Evolutionary conservation across 2,329 filamentous ascomycete genomes (phyloP).

Genomic region (Neocucurbitaria cava): DNA sequence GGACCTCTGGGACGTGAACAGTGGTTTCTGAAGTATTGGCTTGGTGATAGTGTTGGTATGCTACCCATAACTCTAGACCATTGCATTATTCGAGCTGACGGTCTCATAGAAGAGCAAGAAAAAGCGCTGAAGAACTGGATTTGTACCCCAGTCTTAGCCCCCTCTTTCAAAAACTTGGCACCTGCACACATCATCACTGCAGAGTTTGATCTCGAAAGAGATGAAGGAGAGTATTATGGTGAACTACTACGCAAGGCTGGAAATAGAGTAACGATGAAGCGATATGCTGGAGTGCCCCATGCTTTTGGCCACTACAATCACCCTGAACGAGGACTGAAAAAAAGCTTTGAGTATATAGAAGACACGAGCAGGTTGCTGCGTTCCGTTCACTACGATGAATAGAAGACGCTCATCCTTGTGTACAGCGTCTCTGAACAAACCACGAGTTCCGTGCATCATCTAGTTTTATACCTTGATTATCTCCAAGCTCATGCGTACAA

Average conservation of each 20-base stretch:
- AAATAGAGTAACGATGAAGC: conserved; percentile 15
- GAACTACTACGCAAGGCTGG: conserved; percentile 10
- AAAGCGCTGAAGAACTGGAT: conserved; percentile 18
- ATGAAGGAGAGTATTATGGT: conserved; percentile 20
- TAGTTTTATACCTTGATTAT: neutral
- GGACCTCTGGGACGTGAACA: conserved; percentile 17
- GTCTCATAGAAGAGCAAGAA: conserved; percentile 2
- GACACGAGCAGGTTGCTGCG: conserved; percentile 16
- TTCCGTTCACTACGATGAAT: neutral
- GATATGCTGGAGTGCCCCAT: conserved; percentile 17
- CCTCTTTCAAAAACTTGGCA: conserved; percentile 14
- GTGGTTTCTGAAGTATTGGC: conserved; percentile 21
- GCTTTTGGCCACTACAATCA: conserved; percentile 21
- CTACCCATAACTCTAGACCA: neutral
- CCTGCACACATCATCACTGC: conserved; percentile 22
- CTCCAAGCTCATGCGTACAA: neutral
- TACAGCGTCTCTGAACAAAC: too few relatives aligned
- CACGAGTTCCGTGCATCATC: neutral
- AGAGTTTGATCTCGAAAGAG: conserved; percentile 22
- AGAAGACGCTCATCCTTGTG: too few relatives aligned
- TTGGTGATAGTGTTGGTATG: conserved; percentile 11
- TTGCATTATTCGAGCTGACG: neutral
- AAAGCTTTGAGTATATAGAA: conserved; percentile 20
- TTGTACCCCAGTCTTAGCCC: conserved; percentile 17
- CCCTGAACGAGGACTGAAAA: conserved; percentile 14